Percentiles rank a stretch among this genome's conserved stretches.
phyloP scores from a whole-genome alignment of 345 rosid genomes.

The Microcos paniculata region DNA sequence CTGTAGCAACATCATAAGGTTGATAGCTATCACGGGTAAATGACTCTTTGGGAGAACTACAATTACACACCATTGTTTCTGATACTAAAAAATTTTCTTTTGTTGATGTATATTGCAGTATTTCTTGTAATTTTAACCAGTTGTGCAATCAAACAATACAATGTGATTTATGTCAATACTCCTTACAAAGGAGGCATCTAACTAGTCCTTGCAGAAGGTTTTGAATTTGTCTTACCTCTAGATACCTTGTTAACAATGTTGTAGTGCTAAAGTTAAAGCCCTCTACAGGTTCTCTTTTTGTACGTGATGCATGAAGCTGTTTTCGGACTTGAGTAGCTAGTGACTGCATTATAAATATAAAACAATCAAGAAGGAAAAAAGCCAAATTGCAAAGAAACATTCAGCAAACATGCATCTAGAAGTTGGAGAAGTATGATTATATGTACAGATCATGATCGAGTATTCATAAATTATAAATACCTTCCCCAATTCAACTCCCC shows the following conservation, averaged over 20 bases:
- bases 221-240: slow-evolving; percentile 48
- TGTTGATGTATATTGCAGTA: not conserved
- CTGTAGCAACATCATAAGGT: not conserved
- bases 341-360: slow-evolving; percentile 40
- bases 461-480: slow-evolving; percentile 31
- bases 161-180: not conserved
- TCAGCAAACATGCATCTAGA: not conserved
- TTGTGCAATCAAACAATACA: slow-evolving; percentile 10
- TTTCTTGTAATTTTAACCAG: not conserved
- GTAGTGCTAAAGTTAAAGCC: slow-evolving; percentile 93
- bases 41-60: not conserved
- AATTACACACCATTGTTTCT: not conserved
- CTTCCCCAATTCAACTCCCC: slow-evolving; percentile 99
- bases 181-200: not conserved
- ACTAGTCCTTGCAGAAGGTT: not conserved
- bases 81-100: not conserved
- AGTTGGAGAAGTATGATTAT: not conserved
- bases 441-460: not conserved
- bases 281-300: slow-evolving; percentile 55
- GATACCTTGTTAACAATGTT: slow-evolving; percentile 62
- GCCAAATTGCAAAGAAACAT: not conserved
- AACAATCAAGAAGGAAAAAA: not conserved
- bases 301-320: slow-evolving; percentile 78
- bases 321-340: slow-evolving; percentile 90
- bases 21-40: not conserved